Conservation (phyloP, 2,329 filamentous ascomycete genomes). For the Epichloe coenophiala region DNA sequence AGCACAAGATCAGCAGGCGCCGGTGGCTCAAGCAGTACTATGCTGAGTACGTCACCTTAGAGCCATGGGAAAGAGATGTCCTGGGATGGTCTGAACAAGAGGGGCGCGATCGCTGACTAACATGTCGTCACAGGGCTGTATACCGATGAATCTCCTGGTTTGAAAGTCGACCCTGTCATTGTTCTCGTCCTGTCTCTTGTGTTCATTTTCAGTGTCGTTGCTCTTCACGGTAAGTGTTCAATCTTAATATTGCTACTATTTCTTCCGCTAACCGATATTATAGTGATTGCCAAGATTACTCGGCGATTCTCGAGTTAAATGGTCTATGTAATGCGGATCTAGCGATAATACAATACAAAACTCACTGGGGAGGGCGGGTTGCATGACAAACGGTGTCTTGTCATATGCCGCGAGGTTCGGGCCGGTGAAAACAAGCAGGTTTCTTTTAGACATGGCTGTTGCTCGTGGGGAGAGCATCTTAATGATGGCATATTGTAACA, state of each 20-base stretch:
- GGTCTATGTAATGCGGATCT: neutral
- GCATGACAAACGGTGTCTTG: neutral
- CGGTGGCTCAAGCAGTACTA: constrained; percentile 91
- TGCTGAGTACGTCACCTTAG: constrained; percentile 75
- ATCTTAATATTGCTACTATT: neutral
- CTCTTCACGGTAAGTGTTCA: constrained; percentile 49
- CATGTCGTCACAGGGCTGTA: constrained; percentile 55
- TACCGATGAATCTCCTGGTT: constrained; percentile 92
- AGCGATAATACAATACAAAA: neutral
- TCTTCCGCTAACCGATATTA: neutral
- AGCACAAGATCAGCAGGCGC: constrained; percentile 90
- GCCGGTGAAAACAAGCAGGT: neutral
- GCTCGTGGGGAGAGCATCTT: neutral
- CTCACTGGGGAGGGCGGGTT: too few species aligned
- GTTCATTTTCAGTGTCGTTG: constrained; percentile 98
- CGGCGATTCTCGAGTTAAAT: constrained; percentile 63
- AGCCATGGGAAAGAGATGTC: too few species aligned
- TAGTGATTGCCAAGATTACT: constrained; percentile 92
- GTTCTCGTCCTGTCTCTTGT: constrained; percentile 92
- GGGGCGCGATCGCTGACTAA: constrained; percentile 7
- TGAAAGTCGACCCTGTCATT: constrained; percentile 96
- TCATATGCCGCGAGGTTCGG: neutral
- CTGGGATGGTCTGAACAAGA: neutral
- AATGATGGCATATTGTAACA: constrained; percentile 1
- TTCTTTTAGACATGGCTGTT: neutral